Percentiles rank a stretch among this genome's conserved stretches.
Conservation (phyloP, 2,329 filamentous ascomycete species). For the Colletotrichum paranaense region DNA sequence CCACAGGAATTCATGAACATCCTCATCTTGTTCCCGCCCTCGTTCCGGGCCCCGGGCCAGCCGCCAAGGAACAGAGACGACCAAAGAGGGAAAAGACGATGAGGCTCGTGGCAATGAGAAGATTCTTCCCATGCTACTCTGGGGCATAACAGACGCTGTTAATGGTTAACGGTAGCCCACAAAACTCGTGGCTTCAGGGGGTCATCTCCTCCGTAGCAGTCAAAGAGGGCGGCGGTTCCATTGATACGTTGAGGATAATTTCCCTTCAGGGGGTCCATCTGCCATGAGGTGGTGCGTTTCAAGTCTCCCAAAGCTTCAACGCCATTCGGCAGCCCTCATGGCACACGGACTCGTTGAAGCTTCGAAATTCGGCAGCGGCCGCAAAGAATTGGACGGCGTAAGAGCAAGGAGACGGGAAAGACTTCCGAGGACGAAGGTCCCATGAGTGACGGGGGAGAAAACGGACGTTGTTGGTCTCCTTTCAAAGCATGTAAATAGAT, state of each 20-base stretch:
- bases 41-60: slow-evolving; percentile 5
- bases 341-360: slow-evolving; percentile 23
- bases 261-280: slow-evolving; percentile 26
- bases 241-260: slow-evolving; percentile 19
- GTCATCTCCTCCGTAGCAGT: slow-evolving; percentile 17
- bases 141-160: neutral
- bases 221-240: slow-evolving; percentile 22
- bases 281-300: slow-evolving; percentile 37
- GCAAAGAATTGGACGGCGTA: slow-evolving; percentile 10
- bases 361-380: slow-evolving; percentile 18
- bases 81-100: slow-evolving; percentile 1
- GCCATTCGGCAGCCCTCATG: slow-evolving; percentile 16
- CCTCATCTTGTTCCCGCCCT: slow-evolving; percentile 14
- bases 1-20: slow-evolving; percentile 21
- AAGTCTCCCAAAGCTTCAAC: slow-evolving; percentile 27
- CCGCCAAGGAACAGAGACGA: neutral
- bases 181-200: slow-evolving; percentile 10
- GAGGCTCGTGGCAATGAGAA: slow-evolving; percentile 12
- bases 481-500: neutral
- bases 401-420: slow-evolving; percentile 5
- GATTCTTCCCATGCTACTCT: neutral
- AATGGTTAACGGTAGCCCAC: neutral
- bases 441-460: neutral
- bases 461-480: neutral
- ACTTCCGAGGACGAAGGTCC: neutral